Conservation (phyloP, 148 eudicot species). For the Pouteria glomerata region DNA sequence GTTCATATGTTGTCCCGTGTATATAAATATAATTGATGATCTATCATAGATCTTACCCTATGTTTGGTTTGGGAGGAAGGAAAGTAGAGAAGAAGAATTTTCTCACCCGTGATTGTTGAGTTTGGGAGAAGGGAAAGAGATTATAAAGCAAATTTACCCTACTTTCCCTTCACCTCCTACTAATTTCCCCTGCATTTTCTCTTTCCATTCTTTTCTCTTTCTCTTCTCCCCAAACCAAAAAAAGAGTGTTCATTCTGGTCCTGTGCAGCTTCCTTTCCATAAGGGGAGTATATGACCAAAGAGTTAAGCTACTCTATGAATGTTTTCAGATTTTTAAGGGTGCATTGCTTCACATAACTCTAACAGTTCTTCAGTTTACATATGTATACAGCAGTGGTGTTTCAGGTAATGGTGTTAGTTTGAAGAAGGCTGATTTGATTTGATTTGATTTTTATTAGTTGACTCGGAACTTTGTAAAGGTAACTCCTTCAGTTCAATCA, state of each 20-base stretch:
- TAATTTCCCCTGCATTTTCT: too few species aligned
- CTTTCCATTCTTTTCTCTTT: too few species aligned
- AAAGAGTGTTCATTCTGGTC: too few species aligned
- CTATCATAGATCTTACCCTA: neutral
- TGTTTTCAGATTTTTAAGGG: too few species aligned
- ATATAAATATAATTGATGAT: neutral
- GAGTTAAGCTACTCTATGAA: neutral
- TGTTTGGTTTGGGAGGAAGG: neutral
- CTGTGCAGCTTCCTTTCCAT: too few species aligned
- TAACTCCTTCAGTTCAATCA: conserved; percentile 32
- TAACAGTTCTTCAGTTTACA: neutral
- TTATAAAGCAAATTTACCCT: too few species aligned
- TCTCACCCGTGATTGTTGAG: too few species aligned
- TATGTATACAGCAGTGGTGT: neutral
- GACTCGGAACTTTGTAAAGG: conserved; percentile 39
- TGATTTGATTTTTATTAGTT: conserved; percentile 25
- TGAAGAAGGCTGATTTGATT: conserved; percentile 1
- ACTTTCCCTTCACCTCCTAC: too few species aligned
- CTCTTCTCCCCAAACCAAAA: too few species aligned
- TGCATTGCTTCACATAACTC: neutral
- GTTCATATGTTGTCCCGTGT: too few species aligned
- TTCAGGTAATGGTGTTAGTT: neutral
- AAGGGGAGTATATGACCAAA: neutral
- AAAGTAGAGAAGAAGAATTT: too few species aligned
- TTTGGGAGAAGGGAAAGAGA: too few species aligned